Evolutionary conservation across 192 early-diverging fungal species (phyloP), one percentile per base, ranked within the genome.

Genomic region (Entomortierella chlamydospora): DNA sequence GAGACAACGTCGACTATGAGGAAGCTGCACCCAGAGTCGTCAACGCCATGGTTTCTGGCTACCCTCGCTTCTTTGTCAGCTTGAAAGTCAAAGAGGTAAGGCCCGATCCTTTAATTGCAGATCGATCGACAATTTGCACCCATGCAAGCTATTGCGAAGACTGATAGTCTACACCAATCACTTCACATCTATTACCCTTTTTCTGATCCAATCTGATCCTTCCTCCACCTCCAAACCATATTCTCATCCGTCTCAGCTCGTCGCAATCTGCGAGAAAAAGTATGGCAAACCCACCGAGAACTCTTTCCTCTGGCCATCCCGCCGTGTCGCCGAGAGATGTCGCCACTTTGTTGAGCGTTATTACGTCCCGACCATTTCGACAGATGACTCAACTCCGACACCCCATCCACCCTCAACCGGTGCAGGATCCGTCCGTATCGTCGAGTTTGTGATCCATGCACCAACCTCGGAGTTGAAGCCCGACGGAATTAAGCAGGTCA

Each of bases 21-120:
- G 93, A 96, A 83, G 94, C 88, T n/a, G 88, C 90, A 41, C 83
- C 87, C 11, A 73, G 87, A 6, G 93, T 97, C 25, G 79, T 91
- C 45, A 71, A 85, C 29, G 85, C 81, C 37, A 92, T 99, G 90
- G 83, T 87, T 43, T 86, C 86, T 45, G 97, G 97, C 1, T 99
- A 99, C 71, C 97, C 97, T 13, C 92, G 97, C 41, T 99, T 99
- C 85, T 95, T 97, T 68, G 93, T 93, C 74, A 89, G 91, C 73
- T 84, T 91, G 51, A 69, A 81, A 31, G 87, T 96, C 58, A 84
- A 90, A 67, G 74, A 93, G 85, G 91, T 93, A 86, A 34, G 29
- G 47, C 17, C 20, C 45, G 34, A 51, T 51, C 50, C 6, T 41
- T 13, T 41, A 25, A 57, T 9, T 4, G 15, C 13, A 34, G 22